Conservation (phyloP, 2,329 filamentous ascomycete species). For the Colletotrichum kahawae region DNA sequence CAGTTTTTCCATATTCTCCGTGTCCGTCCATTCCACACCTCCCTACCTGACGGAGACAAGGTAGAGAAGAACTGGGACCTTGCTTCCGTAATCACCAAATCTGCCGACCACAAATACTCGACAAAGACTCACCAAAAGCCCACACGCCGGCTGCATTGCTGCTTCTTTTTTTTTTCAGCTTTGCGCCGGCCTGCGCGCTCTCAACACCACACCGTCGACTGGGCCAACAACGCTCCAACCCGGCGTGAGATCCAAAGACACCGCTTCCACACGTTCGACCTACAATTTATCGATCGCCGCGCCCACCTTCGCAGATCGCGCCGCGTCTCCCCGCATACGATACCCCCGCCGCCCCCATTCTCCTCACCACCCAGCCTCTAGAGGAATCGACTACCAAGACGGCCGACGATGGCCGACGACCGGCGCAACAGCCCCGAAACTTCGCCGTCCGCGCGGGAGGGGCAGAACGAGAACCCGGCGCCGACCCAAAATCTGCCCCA, state of each 20-base stretch:
- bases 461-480: background rate
- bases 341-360: background rate
- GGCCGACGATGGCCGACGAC: constrained; percentile 13
- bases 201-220: too few relatives aligned
- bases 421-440: constrained; percentile 9
- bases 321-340: background rate
- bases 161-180: background rate
- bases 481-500: background rate
- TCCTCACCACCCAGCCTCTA: background rate
- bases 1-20: background rate
- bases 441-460: constrained; percentile 1
- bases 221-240: background rate
- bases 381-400: background rate
- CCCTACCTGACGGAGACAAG: background rate
- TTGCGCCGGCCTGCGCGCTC: background rate
- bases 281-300: background rate
- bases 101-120: background rate
- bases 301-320: background rate
- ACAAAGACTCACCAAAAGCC: background rate
- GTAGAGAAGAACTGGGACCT: background rate
- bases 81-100: constrained; percentile 14
- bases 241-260: background rate
- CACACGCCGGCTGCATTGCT: background rate
- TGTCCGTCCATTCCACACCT: background rate
- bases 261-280: background rate